Percentiles rank a stretch among this genome's conserved stretches.
Conservation (phyloP, 1,139 yeast species). For the Pichia sp. region DNA sequence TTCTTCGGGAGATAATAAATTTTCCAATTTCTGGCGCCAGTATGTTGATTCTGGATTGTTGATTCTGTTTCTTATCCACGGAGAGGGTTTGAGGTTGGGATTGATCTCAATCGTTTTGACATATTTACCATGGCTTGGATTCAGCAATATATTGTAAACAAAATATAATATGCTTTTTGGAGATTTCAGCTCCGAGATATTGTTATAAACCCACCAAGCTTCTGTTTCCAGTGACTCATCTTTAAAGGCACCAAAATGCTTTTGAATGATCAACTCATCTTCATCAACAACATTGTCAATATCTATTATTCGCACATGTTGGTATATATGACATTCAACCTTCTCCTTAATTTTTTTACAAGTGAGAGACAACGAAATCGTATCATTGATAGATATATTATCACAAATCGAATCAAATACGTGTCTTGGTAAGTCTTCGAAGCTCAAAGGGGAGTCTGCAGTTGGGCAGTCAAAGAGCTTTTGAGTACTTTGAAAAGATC, state of each 20-base stretch:
- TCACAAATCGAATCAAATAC: conserved; percentile 7
- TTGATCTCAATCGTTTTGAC: conserved; percentile 14
- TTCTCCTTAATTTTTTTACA: conserved; percentile 4
- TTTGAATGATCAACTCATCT: conserved; percentile 14
- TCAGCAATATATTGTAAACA: conserved; percentile 13
- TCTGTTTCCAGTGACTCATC: conserved; percentile 12
- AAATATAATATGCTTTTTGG: conserved; percentile 13
- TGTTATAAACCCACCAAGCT: conserved; percentile 11
- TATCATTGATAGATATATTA: conserved; percentile 8
- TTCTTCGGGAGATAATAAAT: conserved; percentile 12
- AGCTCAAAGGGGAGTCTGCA: not conserved
- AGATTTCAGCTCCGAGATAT: conserved; percentile 5
- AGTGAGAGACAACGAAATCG: conserved; percentile 6
- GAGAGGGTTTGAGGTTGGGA: conserved; percentile 10
- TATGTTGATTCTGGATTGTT: conserved; percentile 3
- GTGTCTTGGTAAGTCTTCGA: conserved; percentile 4
- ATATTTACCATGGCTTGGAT: conserved; percentile 8
- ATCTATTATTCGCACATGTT: conserved; percentile 9
- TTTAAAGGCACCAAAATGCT: conserved; percentile 11
- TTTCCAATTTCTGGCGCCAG: conserved; percentile 13
- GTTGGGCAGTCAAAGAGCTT: not conserved
- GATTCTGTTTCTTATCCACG: conserved; percentile 7
- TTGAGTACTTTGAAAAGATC: not conserved
- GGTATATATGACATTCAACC: conserved; percentile 7
- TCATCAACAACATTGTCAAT: conserved; percentile 8